These are phyloP conservation scores for Populus tomentosa DNA, from an alignment of 441 rosid species.

Conservation along the genomic window DNA sequence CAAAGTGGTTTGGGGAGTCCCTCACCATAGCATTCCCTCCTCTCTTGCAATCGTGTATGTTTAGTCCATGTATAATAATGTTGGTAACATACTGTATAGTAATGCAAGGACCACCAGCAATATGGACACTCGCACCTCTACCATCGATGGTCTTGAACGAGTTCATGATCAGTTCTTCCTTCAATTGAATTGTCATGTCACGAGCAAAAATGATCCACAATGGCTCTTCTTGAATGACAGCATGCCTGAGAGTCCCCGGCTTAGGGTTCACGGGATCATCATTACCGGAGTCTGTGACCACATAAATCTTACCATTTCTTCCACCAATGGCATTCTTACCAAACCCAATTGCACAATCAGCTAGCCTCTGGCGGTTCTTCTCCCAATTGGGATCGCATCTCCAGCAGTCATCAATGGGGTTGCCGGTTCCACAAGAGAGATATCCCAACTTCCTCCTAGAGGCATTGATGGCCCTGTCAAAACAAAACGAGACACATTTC, in stretches of 20 bases:
- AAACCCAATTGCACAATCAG: constrained; percentile 87
- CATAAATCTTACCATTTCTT: constrained; percentile 72
- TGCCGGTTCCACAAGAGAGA: constrained; percentile 78
- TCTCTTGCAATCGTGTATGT: constrained; percentile 85
- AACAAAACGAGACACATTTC: neutral
- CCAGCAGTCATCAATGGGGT: constrained; percentile 97
- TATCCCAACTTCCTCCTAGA: constrained; percentile 69
- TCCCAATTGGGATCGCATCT: constrained; percentile 87
- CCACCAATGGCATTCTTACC: constrained; percentile 89
- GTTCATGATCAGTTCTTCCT: constrained; percentile 87
- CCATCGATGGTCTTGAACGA: constrained; percentile 90
- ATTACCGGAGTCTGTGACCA: constrained; percentile 63
- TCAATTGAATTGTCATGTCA: constrained; percentile 78
- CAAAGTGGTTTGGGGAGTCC: constrained; percentile 73
- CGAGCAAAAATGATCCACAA: constrained; percentile 76
- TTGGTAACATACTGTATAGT: constrained; percentile 82
- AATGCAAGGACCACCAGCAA: constrained; percentile 86
- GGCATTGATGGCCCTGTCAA: constrained; percentile 60
- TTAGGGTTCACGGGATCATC: constrained; percentile 72
- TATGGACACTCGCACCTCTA: constrained; percentile 85
- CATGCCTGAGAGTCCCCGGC: constrained; percentile 78
- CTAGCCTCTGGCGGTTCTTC: constrained; percentile 64
- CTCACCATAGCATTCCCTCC: constrained; percentile 85
- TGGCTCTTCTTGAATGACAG: constrained; percentile 79
- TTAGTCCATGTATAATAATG: constrained; percentile 75